phyloP scores from a whole-genome alignment of 1,284 basidiomycete genomes.

The Clitocybe nebularis region DNA sequence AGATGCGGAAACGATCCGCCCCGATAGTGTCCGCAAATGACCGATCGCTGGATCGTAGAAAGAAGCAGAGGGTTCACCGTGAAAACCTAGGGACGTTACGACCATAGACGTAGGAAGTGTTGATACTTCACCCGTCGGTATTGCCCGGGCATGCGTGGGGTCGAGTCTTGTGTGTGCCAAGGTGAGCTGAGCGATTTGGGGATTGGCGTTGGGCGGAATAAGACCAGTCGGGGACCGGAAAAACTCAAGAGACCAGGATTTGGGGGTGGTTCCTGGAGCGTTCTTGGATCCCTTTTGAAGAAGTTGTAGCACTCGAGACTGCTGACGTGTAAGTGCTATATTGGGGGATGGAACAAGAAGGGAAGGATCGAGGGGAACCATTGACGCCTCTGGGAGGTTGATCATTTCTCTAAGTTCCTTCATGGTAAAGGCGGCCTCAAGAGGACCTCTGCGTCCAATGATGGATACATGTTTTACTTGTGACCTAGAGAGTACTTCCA shows the following conservation, averaged over 20 bases:
- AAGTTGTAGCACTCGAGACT: constrained; percentile 63
- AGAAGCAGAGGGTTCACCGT: constrained; percentile 53
- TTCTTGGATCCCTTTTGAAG: constrained; percentile 66
- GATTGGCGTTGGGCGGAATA: constrained; percentile 21
- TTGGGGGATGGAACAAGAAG: constrained; percentile 38
- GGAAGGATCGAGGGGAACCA: constrained; percentile 54
- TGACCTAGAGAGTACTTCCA: constrained; percentile 65
- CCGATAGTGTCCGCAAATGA: constrained; percentile 51
- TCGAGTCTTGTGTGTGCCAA: constrained; percentile 64
- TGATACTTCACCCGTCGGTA: constrained; percentile 57
- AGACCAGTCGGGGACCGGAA: constrained; percentile 68
- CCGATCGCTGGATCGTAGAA: constrained; percentile 50
- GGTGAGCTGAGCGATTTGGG: constrained; percentile 35
- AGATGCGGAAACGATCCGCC: constrained; percentile 46
- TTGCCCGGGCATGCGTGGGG: constrained; percentile 43
- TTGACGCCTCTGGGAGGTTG: constrained; percentile 66
- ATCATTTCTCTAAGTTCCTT: constrained; percentile 95
- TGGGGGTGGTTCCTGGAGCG: constrained; percentile 41
- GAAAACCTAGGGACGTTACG: constrained; percentile 87
- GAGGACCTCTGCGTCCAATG: constrained; percentile 82
- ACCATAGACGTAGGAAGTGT: constrained; percentile 71
- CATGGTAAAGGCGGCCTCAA: constrained; percentile 89
- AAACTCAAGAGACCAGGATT: constrained; percentile 82
- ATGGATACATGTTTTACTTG: constrained; percentile 78
- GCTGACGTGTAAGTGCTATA: constrained; percentile 53